Conservation (phyloP, 169 alveolate species). For the Prorocentrum cordatum region DNA sequence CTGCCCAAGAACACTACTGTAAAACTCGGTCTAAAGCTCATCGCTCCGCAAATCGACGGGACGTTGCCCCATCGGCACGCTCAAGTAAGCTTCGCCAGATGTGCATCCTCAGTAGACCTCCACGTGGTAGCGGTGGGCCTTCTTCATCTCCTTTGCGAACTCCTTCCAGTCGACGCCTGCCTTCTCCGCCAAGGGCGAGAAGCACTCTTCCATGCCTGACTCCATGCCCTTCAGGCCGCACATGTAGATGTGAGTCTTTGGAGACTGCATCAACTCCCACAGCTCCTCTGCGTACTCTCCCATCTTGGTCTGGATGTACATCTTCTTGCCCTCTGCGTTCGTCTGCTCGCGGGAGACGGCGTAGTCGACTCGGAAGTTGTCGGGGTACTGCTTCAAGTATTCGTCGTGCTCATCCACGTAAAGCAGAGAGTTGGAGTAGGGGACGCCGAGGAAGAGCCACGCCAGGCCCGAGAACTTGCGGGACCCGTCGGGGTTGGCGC, state of each 20-base stretch:
- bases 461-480: constrained; percentile 20
- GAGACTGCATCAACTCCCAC: constrained; percentile 12
- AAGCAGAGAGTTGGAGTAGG: constrained; percentile 10
- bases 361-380: constrained; percentile 53
- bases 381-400: background rate
- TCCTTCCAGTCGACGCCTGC: background rate
- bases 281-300: constrained; percentile 20
- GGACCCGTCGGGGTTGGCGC: background rate
- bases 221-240: constrained; percentile 63
- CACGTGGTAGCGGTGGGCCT: constrained; percentile 54
- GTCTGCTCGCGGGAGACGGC: constrained; percentile 66
- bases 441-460: constrained; percentile 23
- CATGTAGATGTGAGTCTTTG: constrained; percentile 55
- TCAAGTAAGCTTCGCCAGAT: no score
- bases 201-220: constrained; percentile 62
- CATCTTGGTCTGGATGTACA: constrained; percentile 36
- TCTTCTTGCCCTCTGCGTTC: constrained; percentile 48
- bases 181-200: constrained; percentile 55
- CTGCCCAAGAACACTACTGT: no score
- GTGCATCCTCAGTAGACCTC: constrained; percentile 15
- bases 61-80: no score
- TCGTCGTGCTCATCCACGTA: constrained; percentile 12
- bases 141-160: constrained; percentile 60
- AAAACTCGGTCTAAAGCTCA: no score
- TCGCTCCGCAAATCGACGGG: no score